These are phyloP conservation scores for Rhodotorula taiwanensis DNA, from an alignment of 768 basidiomycete species.

Conservation along the genomic window DNA sequence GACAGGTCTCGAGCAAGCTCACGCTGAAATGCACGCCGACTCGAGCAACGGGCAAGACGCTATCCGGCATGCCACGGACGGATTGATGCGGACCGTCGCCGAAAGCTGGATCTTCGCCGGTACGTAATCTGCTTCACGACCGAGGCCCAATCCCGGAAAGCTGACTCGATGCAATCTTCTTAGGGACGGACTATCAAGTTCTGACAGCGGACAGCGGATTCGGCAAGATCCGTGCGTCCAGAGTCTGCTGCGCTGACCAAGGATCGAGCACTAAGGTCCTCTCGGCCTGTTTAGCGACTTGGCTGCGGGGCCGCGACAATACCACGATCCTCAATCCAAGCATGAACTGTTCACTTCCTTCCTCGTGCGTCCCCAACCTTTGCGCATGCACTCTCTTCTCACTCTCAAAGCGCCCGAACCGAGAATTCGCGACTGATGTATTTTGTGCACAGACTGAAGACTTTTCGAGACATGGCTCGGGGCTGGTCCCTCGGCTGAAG, in stretches of 20 bases:
- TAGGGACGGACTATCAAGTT: constrained; percentile 30
- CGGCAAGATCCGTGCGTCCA: constrained; percentile 20
- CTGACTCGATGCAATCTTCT: neutral
- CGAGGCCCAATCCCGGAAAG: neutral
- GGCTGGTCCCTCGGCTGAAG: too few relatives aligned
- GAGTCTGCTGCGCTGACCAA: neutral
- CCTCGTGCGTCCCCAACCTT: too few relatives aligned
- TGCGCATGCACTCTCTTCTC: too few relatives aligned
- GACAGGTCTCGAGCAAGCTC: constrained; percentile 14
- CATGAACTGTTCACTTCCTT: too few relatives aligned
- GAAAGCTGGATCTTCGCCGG: constrained; percentile 16
- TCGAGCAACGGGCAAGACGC: neutral
- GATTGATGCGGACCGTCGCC: constrained; percentile 16
- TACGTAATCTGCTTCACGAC: neutral
- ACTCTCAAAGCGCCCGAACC: too few relatives aligned
- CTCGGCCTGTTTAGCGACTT: too few relatives aligned
- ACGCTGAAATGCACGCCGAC: constrained; percentile 12
- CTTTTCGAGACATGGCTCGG: too few relatives aligned
- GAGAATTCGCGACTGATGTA: too few relatives aligned
- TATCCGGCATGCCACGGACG: constrained; percentile 12
- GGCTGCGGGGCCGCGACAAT: too few relatives aligned
- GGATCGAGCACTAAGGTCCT: too few relatives aligned
- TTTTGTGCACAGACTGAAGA: too few relatives aligned
- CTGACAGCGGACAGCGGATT: constrained; percentile 16
- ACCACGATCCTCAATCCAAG: too few relatives aligned